Conservation (phyloP, 352 stramenopile species). For the Ophiocytium majus region DNA sequence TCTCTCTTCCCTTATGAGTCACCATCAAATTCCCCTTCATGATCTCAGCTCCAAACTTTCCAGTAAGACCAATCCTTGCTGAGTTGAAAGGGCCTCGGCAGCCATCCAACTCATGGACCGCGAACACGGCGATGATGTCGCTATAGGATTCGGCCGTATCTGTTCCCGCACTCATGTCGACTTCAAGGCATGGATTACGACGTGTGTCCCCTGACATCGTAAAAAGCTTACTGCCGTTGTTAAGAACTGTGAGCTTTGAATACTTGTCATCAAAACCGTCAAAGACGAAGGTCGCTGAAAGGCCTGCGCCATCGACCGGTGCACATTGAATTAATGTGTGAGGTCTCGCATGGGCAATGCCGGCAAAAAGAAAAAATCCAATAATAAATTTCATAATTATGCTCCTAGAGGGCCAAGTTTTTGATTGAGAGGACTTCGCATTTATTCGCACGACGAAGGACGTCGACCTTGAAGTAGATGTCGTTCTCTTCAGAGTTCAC, state of each 20-base stretch:
- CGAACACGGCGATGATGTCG: constrained; percentile 11
- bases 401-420: no score
- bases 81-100: constrained; percentile 9
- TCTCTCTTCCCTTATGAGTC: neutral
- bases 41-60: constrained; percentile 5
- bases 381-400: neutral
- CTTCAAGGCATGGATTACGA: neutral
- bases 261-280: constrained; percentile 7
- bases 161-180: constrained; percentile 9
- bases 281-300: neutral
- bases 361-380: neutral
- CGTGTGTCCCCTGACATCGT: neutral
- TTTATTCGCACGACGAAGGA: no score
- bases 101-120: neutral
- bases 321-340: neutral
- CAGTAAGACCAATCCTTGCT: neutral
- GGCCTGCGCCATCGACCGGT: neutral
- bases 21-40: constrained; percentile 18
- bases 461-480: no score
- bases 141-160: neutral
- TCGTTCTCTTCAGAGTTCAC: no score
- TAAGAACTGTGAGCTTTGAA: neutral
- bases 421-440: no score
- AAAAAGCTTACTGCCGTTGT: neutral
- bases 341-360: neutral